Base-by-base conservation (phyloP, 192 early-diverging fungal species). In the Coemansia sp. region DNA sequence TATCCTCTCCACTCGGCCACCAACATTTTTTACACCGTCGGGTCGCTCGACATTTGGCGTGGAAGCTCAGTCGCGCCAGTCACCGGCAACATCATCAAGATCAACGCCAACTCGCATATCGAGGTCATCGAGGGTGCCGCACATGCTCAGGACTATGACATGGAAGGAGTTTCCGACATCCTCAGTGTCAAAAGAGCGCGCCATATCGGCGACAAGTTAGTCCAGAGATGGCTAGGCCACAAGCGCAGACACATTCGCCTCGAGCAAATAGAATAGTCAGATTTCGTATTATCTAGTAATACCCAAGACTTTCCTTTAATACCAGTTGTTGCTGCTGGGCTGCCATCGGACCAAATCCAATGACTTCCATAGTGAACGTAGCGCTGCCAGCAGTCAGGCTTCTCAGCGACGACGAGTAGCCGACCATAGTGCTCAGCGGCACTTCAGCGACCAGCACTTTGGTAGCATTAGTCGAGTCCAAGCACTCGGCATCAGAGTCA, bases 371-470 rank as follows among this genome's bases (percentile, higher is more conserved):
- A 15, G 89, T 84, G 66, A 96, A 97, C 15, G 86, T 84, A 10
- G 89, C 96, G 3, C 87, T 89, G 14, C 96, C 97, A 2, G 89
- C 93, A 0, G 97, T 95, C 74, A 96, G 77, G n/a, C 91, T 90
- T 34, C 97, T 82, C 68, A 98, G 73, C 2, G 85, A 77, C 4
- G 86, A 89, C 19, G 94, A 86, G 64, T 98, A 98, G 4, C 94
- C 95, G 1, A 95, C 74, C 90, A 97, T 89, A 1, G 90, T 84
- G 45, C 87, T 86, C 34, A 98, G 77, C 11, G 95, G 94, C 0
- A 91, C 90, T 39, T 88, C 86, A 0, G 87, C 80, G 37, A 86
- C 75, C 14, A 80, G 55, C 1, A 63, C 60, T 42, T 74, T 84
- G 7, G 39, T 68, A 31, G 42, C 21, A 17, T 58, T 66, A 17